Percentiles rank a stretch among this genome's conserved stretches.
Conservation (phyloP, 2,329 filamentous ascomycete species). For the Ophiosphaerella herpotricha region DNA sequence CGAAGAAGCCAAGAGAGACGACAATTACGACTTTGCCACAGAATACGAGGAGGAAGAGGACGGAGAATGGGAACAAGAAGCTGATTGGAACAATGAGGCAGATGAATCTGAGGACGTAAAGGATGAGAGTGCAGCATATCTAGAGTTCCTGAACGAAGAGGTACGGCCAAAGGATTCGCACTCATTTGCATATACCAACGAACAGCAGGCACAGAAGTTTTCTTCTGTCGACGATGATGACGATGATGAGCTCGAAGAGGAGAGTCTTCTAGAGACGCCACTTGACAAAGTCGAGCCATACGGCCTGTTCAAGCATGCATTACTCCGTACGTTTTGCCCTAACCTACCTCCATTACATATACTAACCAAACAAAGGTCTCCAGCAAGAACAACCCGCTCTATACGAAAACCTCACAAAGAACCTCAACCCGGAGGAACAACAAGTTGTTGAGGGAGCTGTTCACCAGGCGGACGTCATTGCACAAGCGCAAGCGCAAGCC, state of each 20-base stretch:
- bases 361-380: constrained; percentile 64
- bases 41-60: constrained; percentile 78
- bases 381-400: constrained; percentile 90
- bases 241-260: constrained; percentile 90
- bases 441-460: constrained; percentile 78
- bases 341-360: background rate
- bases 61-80: constrained; percentile 78
- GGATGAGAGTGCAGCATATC: constrained; percentile 90
- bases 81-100: constrained; percentile 69
- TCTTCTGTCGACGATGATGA: constrained; percentile 71
- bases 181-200: constrained; percentile 30
- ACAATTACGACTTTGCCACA: constrained; percentile 79
- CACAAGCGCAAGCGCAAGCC: constrained; percentile 30
- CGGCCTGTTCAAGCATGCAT: constrained; percentile 78
- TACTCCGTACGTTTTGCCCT: constrained; percentile 70
- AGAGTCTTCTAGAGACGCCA: constrained; percentile 88
- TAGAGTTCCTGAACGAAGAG: constrained; percentile 95
- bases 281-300: constrained; percentile 96
- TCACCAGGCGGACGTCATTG: constrained; percentile 67
- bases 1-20: constrained; percentile 83
- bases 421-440: constrained; percentile 80
- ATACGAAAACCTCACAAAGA: constrained; percentile 78
- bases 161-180: constrained; percentile 49
- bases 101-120: constrained; percentile 71
- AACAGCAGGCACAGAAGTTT: constrained; percentile 76